Base-by-base conservation (phyloP, 768 basidiomycete species). In the Auricularia heimuer region DNA sequence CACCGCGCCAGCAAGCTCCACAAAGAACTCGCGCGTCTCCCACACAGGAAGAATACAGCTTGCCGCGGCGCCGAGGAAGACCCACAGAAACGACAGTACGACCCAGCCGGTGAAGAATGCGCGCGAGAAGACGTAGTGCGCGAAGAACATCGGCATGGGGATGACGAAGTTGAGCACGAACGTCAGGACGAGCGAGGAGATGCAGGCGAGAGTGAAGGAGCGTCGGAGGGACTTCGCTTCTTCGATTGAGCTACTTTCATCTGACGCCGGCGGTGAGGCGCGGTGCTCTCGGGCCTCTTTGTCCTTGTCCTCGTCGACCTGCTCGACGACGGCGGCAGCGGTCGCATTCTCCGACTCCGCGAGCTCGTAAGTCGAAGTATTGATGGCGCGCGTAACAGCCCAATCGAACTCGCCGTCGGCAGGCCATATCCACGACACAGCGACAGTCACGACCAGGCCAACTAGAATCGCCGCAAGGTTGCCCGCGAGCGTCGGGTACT, bases 401-500 rank as follows among this genome's bases (percentile, higher is more conserved):
- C 70, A 74, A 47, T 73, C 70, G 61, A 72, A 73, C 56, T 73
- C 69, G 45, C 69, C 12, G 39, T 42, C 39, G 12, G 7, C 73
- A 12, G 72, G 73, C 29, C 69, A 66, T 68, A 68, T 70, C 18
- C 72, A 66, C 18, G 72, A 71, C 4, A 73, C 62, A 2, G 67
- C 69, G 21, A 70, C 65, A 0, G 72, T 70, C 11, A 73, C 56
- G 11, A 72, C 61, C 21, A 70, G 72, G 3, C 73, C 72, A 11
- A 70, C 70, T 4, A 70, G 63, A 44, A 73, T 70, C 12, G 71
- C 70, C 11, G 70, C 69, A n/a, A 69, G 64, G 61, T 72, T 72
- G 10, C 72, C 72, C 3, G 73, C 73, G 44, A 72, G 71, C 16
- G 69, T 71, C 16, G 69, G 70, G 68, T 69, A 71, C 60, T 70